A percentile compares a stretch with the other conserved stretches of the same genome.
Conservation (phyloP, 371 early-diverging fungal species). For the Batrachochytrium dendrobatidis region DNA sequence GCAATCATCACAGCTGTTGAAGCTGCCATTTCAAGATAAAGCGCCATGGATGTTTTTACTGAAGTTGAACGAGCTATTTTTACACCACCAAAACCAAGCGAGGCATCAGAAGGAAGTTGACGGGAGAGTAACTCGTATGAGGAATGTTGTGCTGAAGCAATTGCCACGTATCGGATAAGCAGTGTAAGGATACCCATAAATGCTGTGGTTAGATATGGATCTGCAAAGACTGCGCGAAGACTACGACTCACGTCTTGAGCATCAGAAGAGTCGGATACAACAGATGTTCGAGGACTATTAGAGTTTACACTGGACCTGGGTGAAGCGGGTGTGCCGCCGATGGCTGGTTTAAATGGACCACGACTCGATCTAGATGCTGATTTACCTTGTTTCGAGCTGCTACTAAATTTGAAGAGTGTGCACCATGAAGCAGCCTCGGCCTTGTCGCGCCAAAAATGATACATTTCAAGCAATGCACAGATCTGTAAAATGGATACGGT, state of each 20-base stretch:
- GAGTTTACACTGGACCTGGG: too few relatives aligned
- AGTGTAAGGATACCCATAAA: not conserved
- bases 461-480: constrained; percentile 41
- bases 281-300: too few relatives aligned
- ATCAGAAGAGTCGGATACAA: too few relatives aligned
- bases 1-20: constrained; percentile 68
- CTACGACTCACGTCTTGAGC: too few relatives aligned
- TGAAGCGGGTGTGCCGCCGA: too few relatives aligned
- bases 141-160: constrained; percentile 17
- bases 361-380: too few relatives aligned
- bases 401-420: too few relatives aligned
- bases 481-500: constrained; percentile 44
- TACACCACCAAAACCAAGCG: constrained; percentile 77
- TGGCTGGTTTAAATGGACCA: too few relatives aligned
- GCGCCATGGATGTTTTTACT: not conserved
- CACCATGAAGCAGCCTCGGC: too few relatives aligned
- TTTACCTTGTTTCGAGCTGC: too few relatives aligned
- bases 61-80: constrained; percentile 9
- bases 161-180: not conserved
- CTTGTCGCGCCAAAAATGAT: constrained; percentile 43
- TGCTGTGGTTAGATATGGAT: not conserved
- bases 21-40: constrained; percentile 57
- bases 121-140: constrained; percentile 65
- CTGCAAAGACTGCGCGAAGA: not conserved
- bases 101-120: constrained; percentile 85